phyloP scores from a whole-genome alignment of 2,329 filamentous ascomycete genomes.

The Colletotrichum sidae region DNA sequence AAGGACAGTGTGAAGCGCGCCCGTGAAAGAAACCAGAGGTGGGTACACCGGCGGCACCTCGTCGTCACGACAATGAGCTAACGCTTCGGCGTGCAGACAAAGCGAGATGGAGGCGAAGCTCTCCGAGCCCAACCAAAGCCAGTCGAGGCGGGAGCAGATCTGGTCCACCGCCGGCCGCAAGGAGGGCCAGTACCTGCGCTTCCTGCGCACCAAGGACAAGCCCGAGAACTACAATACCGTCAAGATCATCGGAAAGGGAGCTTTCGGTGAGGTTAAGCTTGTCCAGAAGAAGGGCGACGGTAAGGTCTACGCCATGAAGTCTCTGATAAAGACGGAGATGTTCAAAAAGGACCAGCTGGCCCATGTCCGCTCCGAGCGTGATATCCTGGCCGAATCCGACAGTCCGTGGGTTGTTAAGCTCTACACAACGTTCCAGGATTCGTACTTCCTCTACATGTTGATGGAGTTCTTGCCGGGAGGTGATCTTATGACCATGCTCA shows the following conservation, averaged over 20 bases:
- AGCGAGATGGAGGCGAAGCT: conserved; percentile 92
- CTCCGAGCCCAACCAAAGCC: conserved; percentile 78
- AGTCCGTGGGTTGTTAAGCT: conserved; percentile 99
- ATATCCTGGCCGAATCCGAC: conserved; percentile 98
- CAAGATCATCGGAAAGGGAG: conserved; percentile 99
- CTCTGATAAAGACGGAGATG: conserved; percentile 98
- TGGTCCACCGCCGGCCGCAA: conserved; percentile 87
- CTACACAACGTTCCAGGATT: conserved; percentile 97
- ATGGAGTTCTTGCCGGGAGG: conserved; percentile 99
- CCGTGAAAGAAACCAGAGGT: conserved; percentile 95
- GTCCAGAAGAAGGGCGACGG: conserved; percentile 96
- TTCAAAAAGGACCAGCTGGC: conserved; percentile 99
- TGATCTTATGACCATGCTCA: conserved; percentile 99
- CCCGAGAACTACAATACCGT: conserved; percentile 95
- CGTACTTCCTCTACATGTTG: conserved; percentile 96
- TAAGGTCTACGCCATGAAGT: conserved; percentile 99
- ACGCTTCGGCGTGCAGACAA: conserved; percentile 68
- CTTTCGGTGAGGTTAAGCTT: conserved; percentile 97
- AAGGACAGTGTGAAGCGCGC: conserved; percentile 98
- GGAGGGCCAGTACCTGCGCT: conserved; percentile 92
- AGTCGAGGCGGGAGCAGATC: conserved; percentile 84
- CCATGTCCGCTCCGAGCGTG: conserved; percentile 96
- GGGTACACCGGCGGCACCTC: conserved; percentile 45
- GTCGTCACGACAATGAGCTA: neutral
- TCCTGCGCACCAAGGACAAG: conserved; percentile 91